Base-by-base conservation (phyloP, 768 basidiomycete genomes). In the Boletus bicolor region DNA sequence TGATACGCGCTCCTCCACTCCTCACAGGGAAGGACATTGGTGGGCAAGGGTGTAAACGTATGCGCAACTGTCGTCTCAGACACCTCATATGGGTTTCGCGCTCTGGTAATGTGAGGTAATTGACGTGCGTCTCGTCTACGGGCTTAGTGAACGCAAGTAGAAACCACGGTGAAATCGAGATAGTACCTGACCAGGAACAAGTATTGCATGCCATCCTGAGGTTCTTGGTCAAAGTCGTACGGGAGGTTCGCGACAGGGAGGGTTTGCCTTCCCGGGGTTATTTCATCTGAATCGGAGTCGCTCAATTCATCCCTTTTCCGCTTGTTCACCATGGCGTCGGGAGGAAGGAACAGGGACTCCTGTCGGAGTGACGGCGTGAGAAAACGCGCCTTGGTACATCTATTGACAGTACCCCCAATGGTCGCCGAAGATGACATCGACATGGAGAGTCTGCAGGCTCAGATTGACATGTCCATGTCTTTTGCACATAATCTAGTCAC, bases 191-290 rank as follows among this genome's bases (percentile, higher is more conserved):
- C 91, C 49, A 82, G 82, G 70, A 92, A 91, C 42, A 93, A 76
- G 68, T 93, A 92, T 63, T 92, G 79, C 78, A 87, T 61, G 3
- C 91, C 91, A 71, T 92, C 86, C 63, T 71, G 68, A 0, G 91
- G 89, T 47, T 78, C 79, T 26, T 76, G 81, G 59, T 82, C 72
- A 66, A 87, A 93, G 64, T 86, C 77, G 19, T 73, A 66, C n/a
- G 89, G 87, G 48, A 93, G 78, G 63, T 84, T 79, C 19, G 91
- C 90, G n/a, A 93, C 87, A 17, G 91, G 91, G 4, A 93, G 77
- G 26, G 82, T 87, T 70, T 91, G 89, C 59, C 74, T 82, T 42
- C 89, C 89, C 49, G 82, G 78, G 8, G 77, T 68, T 15, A 80
- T 75, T 49, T 86, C 83, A 0, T 89, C 87, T 8, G 82, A 81